A percentile compares a stretch with the other conserved stretches of the same genome.
Conservation (phyloP, 1,284 basidiomycete species). For the Macrocystidia cucumis region DNA sequence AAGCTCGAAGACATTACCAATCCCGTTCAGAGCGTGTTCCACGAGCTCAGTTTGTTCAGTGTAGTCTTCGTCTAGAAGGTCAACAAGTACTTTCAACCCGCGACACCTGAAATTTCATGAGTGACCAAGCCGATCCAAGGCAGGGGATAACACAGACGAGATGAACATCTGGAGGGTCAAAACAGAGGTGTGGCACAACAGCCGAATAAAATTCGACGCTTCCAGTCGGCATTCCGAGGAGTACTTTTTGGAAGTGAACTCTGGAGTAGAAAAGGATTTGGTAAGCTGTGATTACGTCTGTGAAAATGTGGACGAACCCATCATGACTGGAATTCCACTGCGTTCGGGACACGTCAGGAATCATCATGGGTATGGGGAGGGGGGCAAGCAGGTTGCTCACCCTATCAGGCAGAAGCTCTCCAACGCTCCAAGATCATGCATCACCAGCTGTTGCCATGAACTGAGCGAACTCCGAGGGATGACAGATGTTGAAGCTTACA, state of each 20-base stretch:
- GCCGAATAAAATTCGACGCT: slow-evolving; percentile 90
- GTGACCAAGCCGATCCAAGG: slow-evolving; percentile 3
- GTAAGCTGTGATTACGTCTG: slow-evolving; percentile 4
- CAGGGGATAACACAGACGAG: slow-evolving; percentile 48
- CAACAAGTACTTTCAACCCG: slow-evolving; percentile 88
- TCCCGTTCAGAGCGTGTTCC: slow-evolving; percentile 89
- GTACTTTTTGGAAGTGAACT: slow-evolving; percentile 92
- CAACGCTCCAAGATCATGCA: slow-evolving; percentile 76
- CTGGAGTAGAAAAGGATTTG: slow-evolving; percentile 23
- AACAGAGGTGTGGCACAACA: slow-evolving; percentile 89
- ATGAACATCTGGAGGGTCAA: slow-evolving; percentile 98
- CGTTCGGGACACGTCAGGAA: slow-evolving; percentile 6
- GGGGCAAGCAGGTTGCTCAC: slow-evolving; percentile 28
- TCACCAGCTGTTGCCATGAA: slow-evolving; percentile 62
- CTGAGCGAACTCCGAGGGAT: slow-evolving; percentile 3
- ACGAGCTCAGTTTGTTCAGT: slow-evolving; percentile 86
- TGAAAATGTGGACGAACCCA: slow-evolving; percentile 45
- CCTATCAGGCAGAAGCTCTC: slow-evolving; percentile 95
- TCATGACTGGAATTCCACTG: slow-evolving; percentile 87
- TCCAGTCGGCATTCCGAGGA: slow-evolving; percentile 91
- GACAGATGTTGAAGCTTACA: slow-evolving; percentile 35
- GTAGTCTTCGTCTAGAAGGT: slow-evolving; percentile 95
- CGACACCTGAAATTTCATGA: slow-evolving; percentile 58
- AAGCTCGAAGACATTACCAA: slow-evolving; percentile 91
- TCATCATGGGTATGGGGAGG: slow-evolving; percentile 1